Evolutionary conservation across 345 rosid species (phyloP).

Genomic region (Passiflora organensis): DNA sequence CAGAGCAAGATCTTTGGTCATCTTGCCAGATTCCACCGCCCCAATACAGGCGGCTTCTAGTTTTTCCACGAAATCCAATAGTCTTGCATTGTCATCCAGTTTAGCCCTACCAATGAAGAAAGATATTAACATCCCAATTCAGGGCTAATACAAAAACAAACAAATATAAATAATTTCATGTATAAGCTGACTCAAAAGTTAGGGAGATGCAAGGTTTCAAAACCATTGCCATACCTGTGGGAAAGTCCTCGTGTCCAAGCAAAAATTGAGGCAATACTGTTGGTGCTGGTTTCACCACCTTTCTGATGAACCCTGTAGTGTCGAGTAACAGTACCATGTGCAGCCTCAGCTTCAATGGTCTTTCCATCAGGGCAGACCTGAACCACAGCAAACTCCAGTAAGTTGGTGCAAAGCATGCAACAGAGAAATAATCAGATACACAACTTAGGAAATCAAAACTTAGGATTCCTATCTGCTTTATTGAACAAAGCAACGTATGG

Average conservation of each 20-base stretch:
- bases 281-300: slow-evolving; percentile 99
- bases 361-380: slow-evolving; percentile 99
- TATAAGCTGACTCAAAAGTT: no score
- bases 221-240: slow-evolving; percentile 47
- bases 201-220: no score
- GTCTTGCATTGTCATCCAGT: slow-evolving; percentile 74
- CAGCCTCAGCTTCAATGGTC: slow-evolving; percentile 98
- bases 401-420: no score
- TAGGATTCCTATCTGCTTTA: no score
- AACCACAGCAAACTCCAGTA: no score
- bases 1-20: slow-evolving; percentile 99
- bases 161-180: no score
- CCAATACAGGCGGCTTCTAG: slow-evolving; percentile 92
- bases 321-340: slow-evolving; percentile 95
- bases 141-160: no score
- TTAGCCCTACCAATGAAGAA: slow-evolving; percentile 21
- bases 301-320: slow-evolving; percentile 98
- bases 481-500: no score
- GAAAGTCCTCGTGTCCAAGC: slow-evolving; percentile 99
- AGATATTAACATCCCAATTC: no score
- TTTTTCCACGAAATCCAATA: slow-evolving; percentile 76
- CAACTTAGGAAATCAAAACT: no score
- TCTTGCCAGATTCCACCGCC: slow-evolving; percentile 87
- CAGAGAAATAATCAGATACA: no score
- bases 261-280: slow-evolving; percentile 97